Evolutionary conservation across 345 rosid genomes (phyloP).

Genomic region (Erysimum cheiranthoides): DNA sequence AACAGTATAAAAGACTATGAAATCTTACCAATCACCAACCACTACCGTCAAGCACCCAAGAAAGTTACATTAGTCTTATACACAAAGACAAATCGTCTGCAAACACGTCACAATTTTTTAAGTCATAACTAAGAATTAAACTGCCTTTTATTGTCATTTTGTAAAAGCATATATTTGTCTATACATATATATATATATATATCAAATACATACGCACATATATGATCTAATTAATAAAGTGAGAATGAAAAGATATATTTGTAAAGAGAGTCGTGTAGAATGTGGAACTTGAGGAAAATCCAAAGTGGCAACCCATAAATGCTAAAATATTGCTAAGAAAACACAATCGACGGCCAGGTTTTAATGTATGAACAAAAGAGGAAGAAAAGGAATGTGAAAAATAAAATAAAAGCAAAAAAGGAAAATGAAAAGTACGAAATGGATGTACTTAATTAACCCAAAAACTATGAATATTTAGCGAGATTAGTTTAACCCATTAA

Average conservation of each 20-base stretch:
- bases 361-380: constrained; percentile 13
- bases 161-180: constrained; percentile 34
- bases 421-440: neutral
- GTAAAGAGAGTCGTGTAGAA: constrained; percentile 22
- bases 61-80: constrained; percentile 35
- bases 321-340: constrained; percentile 24
- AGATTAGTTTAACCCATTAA: neutral
- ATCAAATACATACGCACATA: constrained; percentile 5
- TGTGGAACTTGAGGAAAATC: constrained; percentile 29
- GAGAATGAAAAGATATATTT: constrained; percentile 14
- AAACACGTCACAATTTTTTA: constrained; percentile 29
- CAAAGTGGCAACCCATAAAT: constrained; percentile 17
- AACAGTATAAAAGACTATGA: constrained; percentile 17
- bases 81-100: constrained; percentile 14
- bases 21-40: constrained; percentile 41
- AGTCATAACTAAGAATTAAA: constrained; percentile 28
- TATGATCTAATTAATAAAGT: neutral
- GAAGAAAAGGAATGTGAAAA: neutral
- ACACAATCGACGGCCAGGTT: constrained; percentile 19
- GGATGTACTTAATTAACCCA: neutral
- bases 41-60: constrained; percentile 43
- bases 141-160: neutral
- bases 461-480: neutral
- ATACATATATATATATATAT: constrained; percentile 20
- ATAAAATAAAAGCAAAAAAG: neutral